Conservation (phyloP, 73 alveolate species). For the Paramecium primaurelia region DNA sequence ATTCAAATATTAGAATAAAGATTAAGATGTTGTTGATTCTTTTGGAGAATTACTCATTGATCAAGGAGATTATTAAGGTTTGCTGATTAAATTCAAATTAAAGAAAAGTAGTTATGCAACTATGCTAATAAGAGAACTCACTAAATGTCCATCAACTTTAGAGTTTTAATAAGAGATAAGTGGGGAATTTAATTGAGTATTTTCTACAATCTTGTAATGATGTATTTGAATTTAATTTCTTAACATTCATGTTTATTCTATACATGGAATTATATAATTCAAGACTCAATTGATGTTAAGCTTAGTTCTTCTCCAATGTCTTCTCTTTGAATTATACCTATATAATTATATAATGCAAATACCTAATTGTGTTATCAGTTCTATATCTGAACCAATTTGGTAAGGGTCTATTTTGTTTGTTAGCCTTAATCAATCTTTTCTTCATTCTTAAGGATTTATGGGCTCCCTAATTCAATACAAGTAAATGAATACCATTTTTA, state of each 20-base stretch:
- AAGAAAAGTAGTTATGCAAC: conserved; percentile 98
- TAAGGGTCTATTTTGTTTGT: conserved; percentile 93
- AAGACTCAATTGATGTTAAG: conserved; percentile 67
- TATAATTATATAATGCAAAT: background rate
- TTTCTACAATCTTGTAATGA: background rate
- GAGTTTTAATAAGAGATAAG: conserved; percentile 18
- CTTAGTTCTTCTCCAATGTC: conserved; percentile 98
- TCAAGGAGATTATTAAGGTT: conserved; percentile 73
- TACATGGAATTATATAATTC: background rate
- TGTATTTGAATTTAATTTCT: background rate
- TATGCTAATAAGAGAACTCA: conserved; percentile 95
- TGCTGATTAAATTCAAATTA: conserved; percentile 84
- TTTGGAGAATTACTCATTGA: conserved; percentile 61
- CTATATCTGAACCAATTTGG: conserved; percentile 96
- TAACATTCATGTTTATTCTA: background rate
- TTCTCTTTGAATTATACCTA: conserved; percentile 92
- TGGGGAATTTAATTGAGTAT: conserved; percentile 4
- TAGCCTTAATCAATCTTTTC: conserved; percentile 87
- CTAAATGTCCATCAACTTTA: conserved; percentile 64
- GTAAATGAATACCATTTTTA: background rate
- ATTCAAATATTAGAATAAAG: conserved; percentile 78
- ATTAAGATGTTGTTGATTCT: conserved; percentile 88
- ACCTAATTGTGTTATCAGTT: conserved; percentile 88
- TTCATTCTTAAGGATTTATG: conserved; percentile 77
- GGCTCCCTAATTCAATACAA: conserved; percentile 66